A percentile compares a stretch with the other conserved stretches of the same genome.
These are phyloP conservation scores for Typha latifolia DNA, from an alignment of 176 grass and related monocot genomes.

Conservation along the genomic window DNA sequence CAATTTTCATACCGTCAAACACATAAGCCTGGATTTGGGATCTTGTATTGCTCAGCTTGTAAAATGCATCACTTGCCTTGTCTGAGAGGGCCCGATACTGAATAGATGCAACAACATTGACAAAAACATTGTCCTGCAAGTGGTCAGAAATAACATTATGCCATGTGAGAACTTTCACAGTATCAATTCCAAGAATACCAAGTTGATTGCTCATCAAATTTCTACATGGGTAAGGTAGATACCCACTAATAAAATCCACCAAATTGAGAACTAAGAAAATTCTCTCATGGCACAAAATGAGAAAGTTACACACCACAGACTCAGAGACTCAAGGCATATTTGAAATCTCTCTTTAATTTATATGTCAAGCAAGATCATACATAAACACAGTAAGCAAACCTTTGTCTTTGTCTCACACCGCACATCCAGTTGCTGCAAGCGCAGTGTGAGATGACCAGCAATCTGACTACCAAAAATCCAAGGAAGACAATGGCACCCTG, in stretches of 20 bases:
- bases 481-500: slow-evolving; percentile 19
- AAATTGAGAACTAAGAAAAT: no score
- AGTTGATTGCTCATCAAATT: no score
- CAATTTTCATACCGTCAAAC: slow-evolving; percentile 10
- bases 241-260: no score
- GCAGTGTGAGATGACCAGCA: slow-evolving; percentile 13
- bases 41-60: slow-evolving; percentile 16
- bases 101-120: slow-evolving; percentile 18
- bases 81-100: slow-evolving; percentile 13
- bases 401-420: slow-evolving; percentile 21
- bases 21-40: slow-evolving; percentile 25
- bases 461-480: slow-evolving; percentile 8
- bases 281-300: no score
- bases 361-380: no score
- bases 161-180: no score
- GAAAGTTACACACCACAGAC: no score
- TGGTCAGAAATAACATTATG: no score
- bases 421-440: slow-evolving; percentile 21
- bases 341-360: no score
- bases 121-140: slow-evolving; percentile 23
- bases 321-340: no score
- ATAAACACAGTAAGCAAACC: background rate
- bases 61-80: slow-evolving; percentile 14
- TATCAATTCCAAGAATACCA: no score
- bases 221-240: no score